Conservation (phyloP, 1,284 basidiomycete species). For the Ustilago hordei region DNA sequence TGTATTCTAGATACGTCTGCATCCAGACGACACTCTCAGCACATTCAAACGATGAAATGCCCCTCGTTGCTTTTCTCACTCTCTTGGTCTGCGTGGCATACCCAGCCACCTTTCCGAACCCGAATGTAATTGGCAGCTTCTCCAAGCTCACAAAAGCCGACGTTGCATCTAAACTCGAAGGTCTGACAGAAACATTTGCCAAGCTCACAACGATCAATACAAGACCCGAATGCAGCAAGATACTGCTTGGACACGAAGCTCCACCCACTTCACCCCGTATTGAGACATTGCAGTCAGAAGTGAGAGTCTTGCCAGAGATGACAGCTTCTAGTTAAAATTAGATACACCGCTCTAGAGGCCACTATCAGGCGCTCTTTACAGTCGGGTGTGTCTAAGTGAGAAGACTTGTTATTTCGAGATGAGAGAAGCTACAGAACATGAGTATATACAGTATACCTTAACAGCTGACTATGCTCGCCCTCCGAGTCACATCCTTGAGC, state of each 20-base stretch:
- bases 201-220: background rate
- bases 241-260: background rate
- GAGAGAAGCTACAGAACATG: too few relatives aligned
- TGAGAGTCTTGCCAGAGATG: too few relatives aligned
- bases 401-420: too few relatives aligned
- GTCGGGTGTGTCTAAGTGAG: too few relatives aligned
- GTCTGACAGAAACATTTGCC: background rate
- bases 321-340: too few relatives aligned
- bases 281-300: background rate
- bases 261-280: background rate
- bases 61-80: background rate
- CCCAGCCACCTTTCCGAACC: background rate
- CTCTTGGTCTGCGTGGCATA: background rate
- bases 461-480: too few relatives aligned
- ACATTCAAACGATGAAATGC: background rate
- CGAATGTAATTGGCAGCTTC: background rate
- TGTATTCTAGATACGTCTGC: background rate
- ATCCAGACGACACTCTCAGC: background rate
- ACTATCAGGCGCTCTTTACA: too few relatives aligned
- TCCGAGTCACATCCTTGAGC: too few relatives aligned
- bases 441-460: too few relatives aligned
- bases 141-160: background rate
- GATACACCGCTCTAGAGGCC: too few relatives aligned
- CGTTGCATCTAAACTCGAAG: background rate
- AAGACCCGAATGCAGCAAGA: background rate